Evolutionary conservation across 805 yeast genomes (phyloP), one percentile per base, ranked within the genome.

Genomic region (Ogataea methanolica): DNA sequence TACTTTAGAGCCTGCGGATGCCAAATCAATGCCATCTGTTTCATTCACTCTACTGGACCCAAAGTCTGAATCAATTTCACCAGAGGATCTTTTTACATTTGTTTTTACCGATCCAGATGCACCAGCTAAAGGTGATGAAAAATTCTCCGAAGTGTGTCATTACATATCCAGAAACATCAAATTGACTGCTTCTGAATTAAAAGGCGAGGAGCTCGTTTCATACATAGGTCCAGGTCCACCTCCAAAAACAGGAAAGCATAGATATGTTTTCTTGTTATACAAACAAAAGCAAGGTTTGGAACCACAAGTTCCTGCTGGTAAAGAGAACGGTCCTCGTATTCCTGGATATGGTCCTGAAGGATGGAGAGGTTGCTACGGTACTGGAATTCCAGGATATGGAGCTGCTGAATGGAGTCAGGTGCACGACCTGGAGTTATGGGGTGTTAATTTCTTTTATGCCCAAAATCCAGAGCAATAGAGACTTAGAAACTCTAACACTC

Each of bases 71-170:
- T 73, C 71, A 52, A 68, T 76, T 37, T 59, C 69, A 15, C 56
- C 65, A 22, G 65, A 73, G 23, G 84, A 81, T 54, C 67, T 75
- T 43, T 90, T 85, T 68, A 80, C 94, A 11, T 69, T 91, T 54
- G 86, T 87, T 3, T 56, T 90, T 54, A 91, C 97, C 7, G 97
- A 90, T 66, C 97, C 97, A 1, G 97, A 90, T 71, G 97, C 97
- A 8, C 97, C 97, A 14, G 78, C 90, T 4, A 76, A 81, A 56
- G 74, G 78, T 3, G 96, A 90, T 64, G 80, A 83, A 61, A 88
- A 82, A 62, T 89, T 95, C 95, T 83, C 94, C 3, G 96, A 90
- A 66, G 89, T 73, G 63, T 81, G 85, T 45, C 97, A 90, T 69
- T 88, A 79, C 74, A 70, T 90, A 36, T 69, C 74, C 31, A 67